Conservation (phyloP, 2,329 filamentous ascomycete genomes). For the Peltaster fructicola region DNA sequence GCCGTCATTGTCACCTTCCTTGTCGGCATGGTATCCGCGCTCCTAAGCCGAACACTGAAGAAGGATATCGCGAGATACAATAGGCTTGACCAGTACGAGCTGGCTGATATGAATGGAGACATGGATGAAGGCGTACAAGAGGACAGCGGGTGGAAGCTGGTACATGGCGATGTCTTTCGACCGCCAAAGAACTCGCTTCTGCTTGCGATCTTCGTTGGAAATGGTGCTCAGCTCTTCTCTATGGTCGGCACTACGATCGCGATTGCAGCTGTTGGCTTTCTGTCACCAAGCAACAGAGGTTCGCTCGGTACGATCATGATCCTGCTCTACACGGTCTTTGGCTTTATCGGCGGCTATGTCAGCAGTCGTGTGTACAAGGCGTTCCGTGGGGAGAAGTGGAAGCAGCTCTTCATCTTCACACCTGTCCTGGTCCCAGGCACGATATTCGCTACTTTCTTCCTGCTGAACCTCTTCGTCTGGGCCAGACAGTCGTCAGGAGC, state of each 20-base stretch:
- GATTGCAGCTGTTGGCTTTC: slow-evolving; percentile 83
- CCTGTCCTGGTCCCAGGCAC: slow-evolving; percentile 71
- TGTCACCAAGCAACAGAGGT: slow-evolving; percentile 89
- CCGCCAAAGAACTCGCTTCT: slow-evolving; percentile 67
- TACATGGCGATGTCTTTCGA: slow-evolving; percentile 94
- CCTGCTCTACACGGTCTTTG: slow-evolving; percentile 80
- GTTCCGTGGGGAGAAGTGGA: slow-evolving; percentile 84
- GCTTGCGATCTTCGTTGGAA: slow-evolving; percentile 75
- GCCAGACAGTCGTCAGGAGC: slow-evolving; percentile 80
- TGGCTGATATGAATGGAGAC: slow-evolving; percentile 68
- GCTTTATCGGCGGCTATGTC: slow-evolving; percentile 79
- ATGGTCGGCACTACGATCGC: slow-evolving; percentile 92
- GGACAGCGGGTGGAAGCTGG: slow-evolving; percentile 95
- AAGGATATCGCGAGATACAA: slow-evolving; percentile 98
- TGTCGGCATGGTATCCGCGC: slow-evolving; percentile 79
- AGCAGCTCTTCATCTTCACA: slow-evolving; percentile 77
- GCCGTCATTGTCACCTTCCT: slow-evolving; percentile 88
- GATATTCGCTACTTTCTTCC: slow-evolving; percentile 77
- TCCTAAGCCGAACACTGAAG: slow-evolving; percentile 68
- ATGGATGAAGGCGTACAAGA: slow-evolving; percentile 89
- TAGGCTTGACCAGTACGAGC: slow-evolving; percentile 71
- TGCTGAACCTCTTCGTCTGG: slow-evolving; percentile 93
- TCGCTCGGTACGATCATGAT: slow-evolving; percentile 87
- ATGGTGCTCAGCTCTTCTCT: slow-evolving; percentile 88
- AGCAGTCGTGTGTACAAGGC: slow-evolving; percentile 88